Conservation (phyloP, 768 basidiomycete species). For the Podaxis carcinomalis region DNA sequence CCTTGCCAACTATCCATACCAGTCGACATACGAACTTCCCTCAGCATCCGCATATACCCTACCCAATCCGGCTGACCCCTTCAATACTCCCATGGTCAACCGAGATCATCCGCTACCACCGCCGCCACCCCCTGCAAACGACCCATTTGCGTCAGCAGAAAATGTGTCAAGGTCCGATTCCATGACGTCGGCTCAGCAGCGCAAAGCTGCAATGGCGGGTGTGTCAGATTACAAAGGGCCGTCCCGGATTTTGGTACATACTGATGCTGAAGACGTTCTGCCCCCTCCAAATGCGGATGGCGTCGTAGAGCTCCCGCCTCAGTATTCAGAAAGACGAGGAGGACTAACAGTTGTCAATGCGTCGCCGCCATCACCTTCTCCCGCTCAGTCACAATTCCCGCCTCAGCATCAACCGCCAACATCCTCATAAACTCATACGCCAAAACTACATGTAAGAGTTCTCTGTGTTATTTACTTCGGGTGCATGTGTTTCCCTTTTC, state of each 20-base stretch:
- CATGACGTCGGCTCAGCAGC: constrained; percentile 34
- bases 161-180: constrained; percentile 17
- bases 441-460: background rate
- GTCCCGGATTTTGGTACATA: constrained; percentile 62
- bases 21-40: constrained; percentile 16
- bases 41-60: constrained; percentile 17
- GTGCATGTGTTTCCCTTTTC: background rate
- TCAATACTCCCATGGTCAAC: constrained; percentile 8
- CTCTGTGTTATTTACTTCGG: background rate
- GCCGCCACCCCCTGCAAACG: background rate
- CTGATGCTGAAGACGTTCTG: constrained; percentile 57
- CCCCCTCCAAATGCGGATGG: constrained; percentile 41
- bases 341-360: constrained; percentile 16
- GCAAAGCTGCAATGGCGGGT: constrained; percentile 57
- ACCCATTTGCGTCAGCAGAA: constrained; percentile 16
- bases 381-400: background rate
- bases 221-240: constrained; percentile 30
- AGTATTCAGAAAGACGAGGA: constrained; percentile 55
- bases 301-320: constrained; percentile 72
- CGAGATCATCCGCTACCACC: constrained; percentile 4
- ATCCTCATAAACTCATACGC: background rate
- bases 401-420: background rate
- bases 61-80: constrained; percentile 15
- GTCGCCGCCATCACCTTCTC: constrained; percentile 2
- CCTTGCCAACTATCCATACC: constrained; percentile 10